Conservation (phyloP, 495 filamentous ascomycete genomes). For the Letharia lupina region DNA sequence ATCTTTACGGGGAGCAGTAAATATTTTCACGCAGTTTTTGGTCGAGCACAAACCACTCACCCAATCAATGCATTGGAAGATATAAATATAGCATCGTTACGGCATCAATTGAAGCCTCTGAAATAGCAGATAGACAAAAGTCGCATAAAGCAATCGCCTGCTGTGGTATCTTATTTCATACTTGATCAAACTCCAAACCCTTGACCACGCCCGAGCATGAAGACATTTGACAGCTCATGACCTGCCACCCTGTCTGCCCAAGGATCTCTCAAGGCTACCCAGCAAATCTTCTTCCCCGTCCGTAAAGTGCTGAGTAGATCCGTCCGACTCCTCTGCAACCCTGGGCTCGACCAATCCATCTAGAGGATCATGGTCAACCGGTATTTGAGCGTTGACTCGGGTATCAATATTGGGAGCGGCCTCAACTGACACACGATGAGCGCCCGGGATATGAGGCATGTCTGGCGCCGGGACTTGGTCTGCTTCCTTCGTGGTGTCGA, state of each 20-base stretch:
- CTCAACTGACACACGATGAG: conserved; percentile 16
- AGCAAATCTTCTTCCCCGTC: conserved; percentile 23
- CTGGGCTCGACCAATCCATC: conserved; percentile 16
- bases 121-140: background rate
- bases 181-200: background rate
- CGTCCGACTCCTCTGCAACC: conserved; percentile 2
- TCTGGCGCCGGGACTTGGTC: background rate
- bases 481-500: conserved; percentile 7
- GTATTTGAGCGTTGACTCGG: conserved; percentile 14
- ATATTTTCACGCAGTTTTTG: background rate
- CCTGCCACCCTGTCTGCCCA: conserved; percentile 1
- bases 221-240: background rate
- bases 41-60: background rate
- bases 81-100: background rate
- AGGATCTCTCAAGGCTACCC: conserved; percentile 19
- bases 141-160: background rate
- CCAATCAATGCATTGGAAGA: background rate
- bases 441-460: background rate
- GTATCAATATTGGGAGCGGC: conserved; percentile 14
- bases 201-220: background rate
- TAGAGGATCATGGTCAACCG: conserved; percentile 15
- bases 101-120: background rate
- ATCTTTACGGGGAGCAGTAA: background rate
- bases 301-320: conserved; percentile 10
- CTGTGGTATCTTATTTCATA: background rate